Percentiles rank a stretch among this genome's conserved stretches.
These are phyloP conservation scores for Komagataella ulmi DNA, from an alignment of 805 yeast species.

Conservation along the genomic window DNA sequence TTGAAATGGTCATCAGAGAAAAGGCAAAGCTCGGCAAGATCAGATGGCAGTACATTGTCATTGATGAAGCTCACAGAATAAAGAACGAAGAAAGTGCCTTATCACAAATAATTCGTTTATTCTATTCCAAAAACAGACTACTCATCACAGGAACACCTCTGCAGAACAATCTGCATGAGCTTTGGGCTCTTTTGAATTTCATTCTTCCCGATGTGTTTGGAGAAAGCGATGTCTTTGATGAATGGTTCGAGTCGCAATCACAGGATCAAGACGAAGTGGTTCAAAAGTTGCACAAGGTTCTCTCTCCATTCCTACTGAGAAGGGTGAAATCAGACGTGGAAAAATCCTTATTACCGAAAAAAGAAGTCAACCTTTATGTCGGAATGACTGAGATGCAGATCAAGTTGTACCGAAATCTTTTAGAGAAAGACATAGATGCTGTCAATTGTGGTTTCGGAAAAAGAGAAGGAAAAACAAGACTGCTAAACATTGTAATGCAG, in stretches of 20 bases:
- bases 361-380: constrained; percentile 60
- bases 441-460: constrained; percentile 74
- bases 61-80: constrained; percentile 77
- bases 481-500: constrained; percentile 75
- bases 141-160: constrained; percentile 75
- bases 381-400: constrained; percentile 73
- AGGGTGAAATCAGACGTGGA: constrained; percentile 77
- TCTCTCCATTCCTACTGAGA: constrained; percentile 63
- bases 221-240: constrained; percentile 60
- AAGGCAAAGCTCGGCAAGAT: constrained; percentile 54
- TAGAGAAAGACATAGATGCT: constrained; percentile 75
- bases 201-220: constrained; percentile 69
- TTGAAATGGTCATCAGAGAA: constrained; percentile 67
- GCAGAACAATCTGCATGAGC: constrained; percentile 67
- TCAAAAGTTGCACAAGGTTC: constrained; percentile 60
- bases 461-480: constrained; percentile 64
- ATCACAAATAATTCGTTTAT: constrained; percentile 2
- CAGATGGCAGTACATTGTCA: constrained; percentile 63
- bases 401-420: constrained; percentile 61
- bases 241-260: constrained; percentile 45
- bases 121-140: constrained; percentile 36
- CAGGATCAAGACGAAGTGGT: constrained; percentile 32
- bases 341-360: constrained; percentile 60
- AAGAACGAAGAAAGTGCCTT: constrained; percentile 53
- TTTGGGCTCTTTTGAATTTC: constrained; percentile 73